phyloP scores from a whole-genome alignment of 2,329 filamentous ascomycete genomes.

The Westerdykella ornata region DNA sequence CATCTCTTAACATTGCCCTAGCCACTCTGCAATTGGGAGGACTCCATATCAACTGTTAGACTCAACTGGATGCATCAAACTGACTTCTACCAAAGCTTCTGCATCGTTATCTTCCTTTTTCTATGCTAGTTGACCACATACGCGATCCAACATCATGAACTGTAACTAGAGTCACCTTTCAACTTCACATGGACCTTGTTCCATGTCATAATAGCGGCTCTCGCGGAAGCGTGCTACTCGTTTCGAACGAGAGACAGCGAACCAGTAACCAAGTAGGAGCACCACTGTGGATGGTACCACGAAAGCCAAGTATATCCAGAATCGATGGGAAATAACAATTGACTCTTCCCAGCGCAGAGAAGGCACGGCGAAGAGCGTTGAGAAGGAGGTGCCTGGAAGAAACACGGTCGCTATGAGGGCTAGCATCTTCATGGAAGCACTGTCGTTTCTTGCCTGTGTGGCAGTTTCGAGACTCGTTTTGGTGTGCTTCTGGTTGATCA shows the following conservation, averaged over 20 bases:
- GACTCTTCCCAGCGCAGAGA: background rate
- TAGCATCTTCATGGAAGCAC: slow-evolving; percentile 2
- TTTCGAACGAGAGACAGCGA: background rate
- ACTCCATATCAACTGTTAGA: no score
- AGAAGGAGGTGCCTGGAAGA: slow-evolving; percentile 3
- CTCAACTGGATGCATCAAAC: no score
- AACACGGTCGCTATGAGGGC: slow-evolving; percentile 2
- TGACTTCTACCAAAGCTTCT: no score
- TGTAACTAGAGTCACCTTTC: no score
- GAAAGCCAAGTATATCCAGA: background rate
- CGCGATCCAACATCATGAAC: no score
- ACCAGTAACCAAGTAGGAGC: background rate
- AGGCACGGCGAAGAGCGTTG: slow-evolving; percentile 1
- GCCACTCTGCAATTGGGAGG: no score
- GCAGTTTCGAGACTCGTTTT: background rate
- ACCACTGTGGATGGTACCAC: background rate
- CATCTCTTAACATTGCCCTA: no score
- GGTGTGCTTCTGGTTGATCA: background rate
- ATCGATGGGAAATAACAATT: background rate
- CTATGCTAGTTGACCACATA: no score
- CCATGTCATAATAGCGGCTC: no score
- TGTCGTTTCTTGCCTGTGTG: background rate
- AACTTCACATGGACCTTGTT: no score
- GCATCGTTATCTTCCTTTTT: no score
- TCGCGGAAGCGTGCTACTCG: no score